phyloP scores from a whole-genome alignment of 345 rosid species.

The Hypericum androsaemum region DNA sequence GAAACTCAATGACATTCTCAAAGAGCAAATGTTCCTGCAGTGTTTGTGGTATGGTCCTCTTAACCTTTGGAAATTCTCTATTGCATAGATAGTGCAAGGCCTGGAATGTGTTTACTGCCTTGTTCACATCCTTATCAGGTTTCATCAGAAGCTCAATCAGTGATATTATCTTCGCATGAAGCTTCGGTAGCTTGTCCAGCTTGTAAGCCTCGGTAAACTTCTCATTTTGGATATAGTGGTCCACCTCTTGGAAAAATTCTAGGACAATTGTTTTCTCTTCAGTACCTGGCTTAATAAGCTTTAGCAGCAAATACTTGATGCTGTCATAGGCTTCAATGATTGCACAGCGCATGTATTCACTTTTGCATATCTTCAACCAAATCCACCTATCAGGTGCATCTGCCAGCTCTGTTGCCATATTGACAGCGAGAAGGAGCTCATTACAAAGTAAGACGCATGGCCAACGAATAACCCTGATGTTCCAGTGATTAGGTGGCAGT shows the following conservation, averaged over 20 bases:
- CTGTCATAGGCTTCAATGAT: slow-evolving; percentile 85
- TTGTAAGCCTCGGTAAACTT: slow-evolving; percentile 35
- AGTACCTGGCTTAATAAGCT: slow-evolving; percentile 38
- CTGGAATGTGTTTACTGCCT: slow-evolving; percentile 62
- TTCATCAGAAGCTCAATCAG: slow-evolving; percentile 58
- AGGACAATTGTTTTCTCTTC: slow-evolving; percentile 51
- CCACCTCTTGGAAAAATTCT: slow-evolving; percentile 44
- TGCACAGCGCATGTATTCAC: slow-evolving; percentile 83
- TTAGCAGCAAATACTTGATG: slow-evolving; percentile 50
- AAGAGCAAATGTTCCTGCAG: slow-evolving; percentile 62
- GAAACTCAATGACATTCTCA: slow-evolving; percentile 58
- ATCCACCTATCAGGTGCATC: slow-evolving; percentile 65
- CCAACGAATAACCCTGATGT: slow-evolving; percentile 80
- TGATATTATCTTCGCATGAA: slow-evolving; percentile 55
- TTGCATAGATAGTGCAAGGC: slow-evolving; percentile 64
- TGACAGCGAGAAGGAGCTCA: slow-evolving; percentile 76
- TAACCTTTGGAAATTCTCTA: slow-evolving; percentile 45
- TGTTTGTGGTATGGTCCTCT: slow-evolving; percentile 27
- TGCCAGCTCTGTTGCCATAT: slow-evolving; percentile 63
- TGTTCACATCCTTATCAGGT: slow-evolving; percentile 36
- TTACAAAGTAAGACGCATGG: slow-evolving; percentile 82
- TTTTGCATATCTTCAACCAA: slow-evolving; percentile 68
- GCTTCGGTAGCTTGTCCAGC: slow-evolving; percentile 34
- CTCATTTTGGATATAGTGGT: slow-evolving; percentile 32
- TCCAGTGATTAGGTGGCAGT: slow-evolving; percentile 76